Conservation (phyloP, 345 rosid genomes). For the Dimocarpus longan region DNA sequence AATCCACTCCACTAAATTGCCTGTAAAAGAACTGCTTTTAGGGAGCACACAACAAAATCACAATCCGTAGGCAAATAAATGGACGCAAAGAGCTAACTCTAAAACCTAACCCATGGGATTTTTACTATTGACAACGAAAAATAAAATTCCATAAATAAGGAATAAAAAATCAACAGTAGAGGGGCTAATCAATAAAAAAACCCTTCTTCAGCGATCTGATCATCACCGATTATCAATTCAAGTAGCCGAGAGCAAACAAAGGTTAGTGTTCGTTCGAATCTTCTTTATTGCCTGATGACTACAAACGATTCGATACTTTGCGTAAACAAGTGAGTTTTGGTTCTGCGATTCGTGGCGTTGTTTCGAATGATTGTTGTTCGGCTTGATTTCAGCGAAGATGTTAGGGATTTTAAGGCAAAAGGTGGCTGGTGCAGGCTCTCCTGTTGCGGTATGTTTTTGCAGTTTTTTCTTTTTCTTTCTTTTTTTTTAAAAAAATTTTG, state of each 20-base stretch:
- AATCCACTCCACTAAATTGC: too few relatives aligned
- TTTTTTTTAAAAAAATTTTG: too few relatives aligned
- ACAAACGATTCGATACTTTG: background rate
- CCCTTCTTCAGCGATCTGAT: too few relatives aligned
- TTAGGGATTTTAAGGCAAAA: slow-evolving; percentile 60
- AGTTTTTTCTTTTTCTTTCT: too few relatives aligned
- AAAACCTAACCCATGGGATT: background rate
- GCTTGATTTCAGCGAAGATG: slow-evolving; percentile 42
- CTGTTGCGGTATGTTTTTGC: slow-evolving; percentile 23
- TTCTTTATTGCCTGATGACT: background rate
- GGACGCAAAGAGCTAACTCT: background rate
- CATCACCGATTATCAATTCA: too few relatives aligned
- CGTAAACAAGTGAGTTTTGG: background rate
- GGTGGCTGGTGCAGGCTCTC: slow-evolving; percentile 43
- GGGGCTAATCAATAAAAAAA: too few relatives aligned
- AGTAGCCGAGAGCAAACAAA: too few relatives aligned
- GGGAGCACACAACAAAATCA: too few relatives aligned
- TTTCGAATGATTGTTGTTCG: slow-evolving; percentile 1
- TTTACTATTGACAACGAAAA: background rate
- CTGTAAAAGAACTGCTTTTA: too few relatives aligned
- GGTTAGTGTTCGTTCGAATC: background rate
- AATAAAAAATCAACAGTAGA: too few relatives aligned
- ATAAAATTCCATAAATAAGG: too few relatives aligned
- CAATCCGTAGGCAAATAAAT: background rate
- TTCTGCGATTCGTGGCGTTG: background rate